These are phyloP conservation scores for Tricholoma flavovirens DNA, from an alignment of 768 basidiomycete genomes.

Conservation along the genomic window DNA sequence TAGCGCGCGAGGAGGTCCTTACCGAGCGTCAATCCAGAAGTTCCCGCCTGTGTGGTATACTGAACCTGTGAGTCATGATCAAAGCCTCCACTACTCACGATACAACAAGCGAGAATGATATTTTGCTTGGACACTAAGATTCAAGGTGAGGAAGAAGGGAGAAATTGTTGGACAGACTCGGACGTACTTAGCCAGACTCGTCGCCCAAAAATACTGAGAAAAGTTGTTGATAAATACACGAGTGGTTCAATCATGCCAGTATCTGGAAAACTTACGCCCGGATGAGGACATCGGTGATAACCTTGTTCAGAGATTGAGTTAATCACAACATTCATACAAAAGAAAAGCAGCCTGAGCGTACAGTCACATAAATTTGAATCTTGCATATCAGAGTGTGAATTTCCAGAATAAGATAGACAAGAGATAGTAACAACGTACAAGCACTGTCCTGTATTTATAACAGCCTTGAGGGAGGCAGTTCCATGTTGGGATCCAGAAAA, in stretches of 20 bases:
- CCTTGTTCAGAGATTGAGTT: constrained; percentile 8
- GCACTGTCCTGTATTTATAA: neutral
- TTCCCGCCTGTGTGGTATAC: constrained; percentile 5
- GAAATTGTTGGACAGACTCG: neutral
- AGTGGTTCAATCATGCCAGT: neutral
- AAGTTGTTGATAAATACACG: neutral
- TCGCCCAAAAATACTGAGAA: constrained; percentile 19
- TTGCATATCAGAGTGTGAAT: neutral
- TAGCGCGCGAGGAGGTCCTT: neutral
- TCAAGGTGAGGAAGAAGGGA: neutral
- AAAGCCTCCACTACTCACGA: constrained; percentile 11
- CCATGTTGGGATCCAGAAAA: neutral
- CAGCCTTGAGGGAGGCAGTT: neutral
- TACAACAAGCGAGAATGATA: constrained; percentile 11
- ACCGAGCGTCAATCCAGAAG: constrained; percentile 15
- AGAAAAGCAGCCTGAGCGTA: constrained; percentile 11
- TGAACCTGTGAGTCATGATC: neutral
- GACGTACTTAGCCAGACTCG: constrained; percentile 24
- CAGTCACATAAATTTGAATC: constrained; percentile 25
- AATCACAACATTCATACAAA: neutral
- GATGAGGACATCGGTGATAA: constrained; percentile 25
- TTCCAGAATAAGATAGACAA: neutral
- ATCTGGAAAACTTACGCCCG: constrained; percentile 20
- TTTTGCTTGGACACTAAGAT: constrained; percentile 16
- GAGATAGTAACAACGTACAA: neutral